Conservation (phyloP, 768 basidiomycete genomes). For the Podaxis sp. region DNA sequence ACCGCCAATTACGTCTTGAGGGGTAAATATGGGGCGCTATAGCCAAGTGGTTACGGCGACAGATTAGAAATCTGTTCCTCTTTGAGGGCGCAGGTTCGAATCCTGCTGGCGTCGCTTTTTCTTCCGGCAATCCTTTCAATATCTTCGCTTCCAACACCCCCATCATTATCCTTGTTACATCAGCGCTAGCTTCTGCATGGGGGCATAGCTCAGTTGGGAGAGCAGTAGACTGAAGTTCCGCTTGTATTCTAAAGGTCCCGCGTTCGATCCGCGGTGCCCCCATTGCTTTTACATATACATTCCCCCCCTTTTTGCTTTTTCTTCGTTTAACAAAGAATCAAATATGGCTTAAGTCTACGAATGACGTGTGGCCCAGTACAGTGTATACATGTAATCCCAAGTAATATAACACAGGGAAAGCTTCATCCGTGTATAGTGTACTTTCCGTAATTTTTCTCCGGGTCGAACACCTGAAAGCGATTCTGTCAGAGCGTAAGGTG, state of each 20-base stretch:
- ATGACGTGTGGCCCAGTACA: no score
- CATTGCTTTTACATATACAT: slow-evolving; percentile 34
- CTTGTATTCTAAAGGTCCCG: slow-evolving; percentile 66
- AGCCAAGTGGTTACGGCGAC: slow-evolving; percentile 82
- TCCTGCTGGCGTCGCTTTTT: slow-evolving; percentile 21
- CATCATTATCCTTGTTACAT: no score
- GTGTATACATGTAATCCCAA: no score
- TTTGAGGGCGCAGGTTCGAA: slow-evolving; percentile 62
- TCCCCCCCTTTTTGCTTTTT: neutral
- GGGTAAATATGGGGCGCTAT: slow-evolving; percentile 54
- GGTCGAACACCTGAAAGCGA: slow-evolving; percentile 75
- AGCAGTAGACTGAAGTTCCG: slow-evolving; percentile 66
- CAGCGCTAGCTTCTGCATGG: slow-evolving; percentile 21
- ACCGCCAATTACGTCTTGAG: no score
- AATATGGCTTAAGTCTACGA: no score
- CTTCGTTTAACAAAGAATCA: no score
- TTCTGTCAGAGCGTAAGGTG: neutral
- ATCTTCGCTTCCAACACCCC: no score
- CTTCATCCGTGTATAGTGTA: slow-evolving; percentile 65
- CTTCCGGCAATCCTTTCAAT: neutral
- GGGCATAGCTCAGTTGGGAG: slow-evolving; percentile 76
- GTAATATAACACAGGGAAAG: neutral
- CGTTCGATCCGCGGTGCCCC: slow-evolving; percentile 79
- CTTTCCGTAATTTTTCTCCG: slow-evolving; percentile 90
- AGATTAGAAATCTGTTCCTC: slow-evolving; percentile 75